Base-by-base conservation (phyloP, 352 stramenopile species). In the Pythium monospermum region DNA sequence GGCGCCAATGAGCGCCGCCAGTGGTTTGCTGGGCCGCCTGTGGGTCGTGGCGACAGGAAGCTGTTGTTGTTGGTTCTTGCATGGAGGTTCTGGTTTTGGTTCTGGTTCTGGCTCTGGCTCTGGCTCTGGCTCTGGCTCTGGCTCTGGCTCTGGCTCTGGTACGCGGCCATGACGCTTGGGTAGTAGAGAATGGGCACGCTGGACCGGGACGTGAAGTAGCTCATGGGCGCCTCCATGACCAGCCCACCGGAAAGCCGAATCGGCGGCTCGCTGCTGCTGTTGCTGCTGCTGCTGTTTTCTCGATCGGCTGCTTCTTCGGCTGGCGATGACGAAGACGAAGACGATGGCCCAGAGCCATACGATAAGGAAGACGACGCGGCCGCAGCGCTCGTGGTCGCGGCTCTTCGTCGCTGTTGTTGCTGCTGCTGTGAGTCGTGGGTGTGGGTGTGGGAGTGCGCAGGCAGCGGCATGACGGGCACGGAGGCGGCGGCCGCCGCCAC, bases 141-240 rank as follows among this genome's bases (percentile, higher is more conserved):
- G n/a, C n/a, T n/a, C n/a, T n/a, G n/a, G n/a, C n/a, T n/a, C n/a
- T n/a, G n/a, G n/a, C n/a, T n/a, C n/a, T n/a, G n/a, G n/a, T n/a
- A n/a, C n/a, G n/a, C n/a, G n/a, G n/a, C n/a, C n/a, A n/a, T n/a
- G n/a, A n/a, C n/a, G n/a, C n/a, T n/a, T n/a, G n/a, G 33, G 37
- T 36, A 50, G 2, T 23, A 16, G 33, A 39, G 27, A 4, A 49
- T 18, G 27, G 56, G 48, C 1, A 64, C 21, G 21, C 56, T 59
- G 16, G 43, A 53, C 26, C 48, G 56, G 8, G n/a, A 11, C 10
- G 13, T 25, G 32, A 51, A 52, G 54, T 52, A 62, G 22, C 27
- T 44, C 6, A 45, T 35, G 3, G 57, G 57, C 13, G 49, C 44
- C 32, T 65, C 57, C 57, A 65, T 65, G 15, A 56, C 57, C 19